Base-by-base conservation (phyloP, 805 yeast genomes). In the Suhomyces sp. region DNA sequence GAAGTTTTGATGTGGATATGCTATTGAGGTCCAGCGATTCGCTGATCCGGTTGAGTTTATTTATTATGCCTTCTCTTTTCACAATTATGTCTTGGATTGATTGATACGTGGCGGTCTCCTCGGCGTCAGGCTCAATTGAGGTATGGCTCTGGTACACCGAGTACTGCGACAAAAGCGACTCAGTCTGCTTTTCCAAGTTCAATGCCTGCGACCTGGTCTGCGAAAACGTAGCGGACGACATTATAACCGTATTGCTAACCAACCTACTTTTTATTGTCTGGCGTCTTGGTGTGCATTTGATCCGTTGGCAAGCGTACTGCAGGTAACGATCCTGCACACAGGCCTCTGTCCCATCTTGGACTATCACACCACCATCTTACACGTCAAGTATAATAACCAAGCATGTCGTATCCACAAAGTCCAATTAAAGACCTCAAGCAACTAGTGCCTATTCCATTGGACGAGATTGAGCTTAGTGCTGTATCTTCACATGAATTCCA, bases 111-210 rank as follows among this genome's bases (percentile, higher is more conserved):
- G 69, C 60, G 46, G 64, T 53, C 17, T 60, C 57, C 46, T 67
- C 67, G 25, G 61, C 63, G 45, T 59, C 57, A 5, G 63, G 51
- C 20, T 57, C 60, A 6, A 59, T 60, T 2, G 69, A 8, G 43
- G 44, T 40, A 13, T 54, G 21, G 55, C 55, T 65, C 55, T 68
- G 74, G 54, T 65, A 63, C 44, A 62, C 60, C 4, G 76, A 63
- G 51, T 60, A 69, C 53, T 74, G 75, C 19, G 76, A 66, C 47
- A 92, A 66, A 17, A 75, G 66, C 5, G 72, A 62, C 52, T 87
- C 91, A 3, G 93, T 78, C 62, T 86, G 87, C 48, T 84, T 81
- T 66, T 93, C 97, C 46, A 86, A 69, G 6, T 83, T 76, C 33
- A 91, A 73, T 0, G 85, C 83, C 60, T 86, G 87, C 25, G 87